Evolutionary conservation across 345 rosid genomes (phyloP), one percentile per base, ranked within the genome.

Genomic region (Nasturtium officinale): DNA sequence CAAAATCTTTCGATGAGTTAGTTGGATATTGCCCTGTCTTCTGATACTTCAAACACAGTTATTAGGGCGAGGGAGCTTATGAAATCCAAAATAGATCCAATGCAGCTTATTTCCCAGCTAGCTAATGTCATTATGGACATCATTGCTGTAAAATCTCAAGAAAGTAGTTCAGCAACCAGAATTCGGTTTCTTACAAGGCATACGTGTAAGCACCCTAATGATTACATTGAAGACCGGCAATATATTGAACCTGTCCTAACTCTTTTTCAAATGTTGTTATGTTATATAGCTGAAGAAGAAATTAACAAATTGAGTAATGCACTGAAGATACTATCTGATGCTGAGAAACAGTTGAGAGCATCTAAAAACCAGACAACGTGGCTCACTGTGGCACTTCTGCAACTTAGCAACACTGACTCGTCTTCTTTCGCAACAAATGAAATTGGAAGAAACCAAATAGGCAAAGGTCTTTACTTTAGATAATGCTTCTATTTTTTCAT

Each of bases 331-430:
- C 90, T 95, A 60, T 88, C 99, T 50, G 96, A 95, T 67, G 87
- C 96, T 17, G 99, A 95, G 83, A 90, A 91, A 81, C 96, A 95
- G 61, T 77, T 95, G 80, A 86, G 97, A 80, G 84, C 85, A 75
- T 84, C 96, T n/a, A 95, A 87, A 77, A 89, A 84, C 76, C 99
- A 91, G 79, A 86, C 93, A 68, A 95, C 96, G 2, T 95, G 97
- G 99, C 97, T 95, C 29, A 91, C 96, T 54, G 99, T 86, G 28
- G 96, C 97, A 46, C 89, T 95, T 78, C 77, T 95, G 72, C 97
- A 91, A 75, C 83, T 95, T 67, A 89, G 93, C 76, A 80, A 88
- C 17, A 61, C 76, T 7, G 96, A 90, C 67, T 55, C 84, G 60
- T 80, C 84, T 77, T 77, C 84, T 29, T 26, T 65, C 6, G 84